These are phyloP conservation scores for Pachyrhizus erosus DNA, from an alignment of 306 rosid species.

Conservation along the genomic window DNA sequence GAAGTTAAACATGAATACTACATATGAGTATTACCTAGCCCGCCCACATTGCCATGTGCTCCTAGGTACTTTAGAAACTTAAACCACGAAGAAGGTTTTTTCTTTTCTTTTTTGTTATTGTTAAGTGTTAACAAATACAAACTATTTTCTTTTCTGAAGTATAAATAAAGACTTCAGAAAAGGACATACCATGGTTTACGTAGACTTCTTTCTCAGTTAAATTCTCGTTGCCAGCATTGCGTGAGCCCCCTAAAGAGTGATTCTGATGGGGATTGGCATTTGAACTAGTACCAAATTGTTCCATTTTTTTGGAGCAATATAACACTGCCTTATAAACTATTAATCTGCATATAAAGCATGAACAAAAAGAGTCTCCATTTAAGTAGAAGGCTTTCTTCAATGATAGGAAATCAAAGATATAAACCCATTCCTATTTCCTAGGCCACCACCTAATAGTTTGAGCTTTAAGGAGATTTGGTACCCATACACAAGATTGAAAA, in stretches of 20 bases:
- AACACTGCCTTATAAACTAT: background rate
- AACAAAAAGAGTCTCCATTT: slow-evolving; percentile 2
- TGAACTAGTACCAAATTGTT: background rate
- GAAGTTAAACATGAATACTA: background rate
- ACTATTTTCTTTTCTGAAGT: background rate
- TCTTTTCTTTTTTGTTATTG: too few relatives aligned
- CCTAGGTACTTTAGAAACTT: too few relatives aligned
- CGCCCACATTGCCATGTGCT: too few relatives aligned
- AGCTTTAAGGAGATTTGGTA: slow-evolving; percentile 1
- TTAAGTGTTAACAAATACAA: too few relatives aligned
- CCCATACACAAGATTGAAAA: slow-evolving; percentile 29
- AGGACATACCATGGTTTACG: background rate
- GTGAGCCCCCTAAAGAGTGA: background rate
- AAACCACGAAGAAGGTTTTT: too few relatives aligned
- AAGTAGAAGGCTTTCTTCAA: slow-evolving; percentile 1
- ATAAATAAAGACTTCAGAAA: background rate
- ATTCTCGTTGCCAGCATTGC: background rate
- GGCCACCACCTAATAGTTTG: background rate
- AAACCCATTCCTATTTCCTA: background rate
- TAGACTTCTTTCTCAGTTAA: background rate
- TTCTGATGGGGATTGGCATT: background rate
- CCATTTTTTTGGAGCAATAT: background rate
- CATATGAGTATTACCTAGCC: background rate
- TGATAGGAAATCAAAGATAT: slow-evolving; percentile 1
- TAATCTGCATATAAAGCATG: background rate